Conservation (phyloP, 768 basidiomycete species). For the Suillus plorans region DNA sequence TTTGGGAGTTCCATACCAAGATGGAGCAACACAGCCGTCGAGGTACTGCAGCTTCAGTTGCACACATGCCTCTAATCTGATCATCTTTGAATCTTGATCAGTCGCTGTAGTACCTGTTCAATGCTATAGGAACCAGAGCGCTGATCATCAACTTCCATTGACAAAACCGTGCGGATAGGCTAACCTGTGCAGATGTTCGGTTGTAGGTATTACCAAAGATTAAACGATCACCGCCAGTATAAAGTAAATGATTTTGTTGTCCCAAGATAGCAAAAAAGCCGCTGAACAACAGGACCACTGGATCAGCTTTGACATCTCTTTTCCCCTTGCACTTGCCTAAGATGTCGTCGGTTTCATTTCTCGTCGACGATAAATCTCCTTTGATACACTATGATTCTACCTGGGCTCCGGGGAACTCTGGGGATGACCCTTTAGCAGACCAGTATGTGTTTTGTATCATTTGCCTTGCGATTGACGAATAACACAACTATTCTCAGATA, state of each 20-base stretch:
- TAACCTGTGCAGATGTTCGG: background rate
- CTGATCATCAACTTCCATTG: background rate
- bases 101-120: background rate
- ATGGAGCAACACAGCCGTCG: background rate
- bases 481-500: slow-evolving; percentile 28
- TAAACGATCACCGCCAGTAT: background rate
- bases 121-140: background rate
- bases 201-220: background rate
- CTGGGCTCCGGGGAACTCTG: slow-evolving; percentile 20
- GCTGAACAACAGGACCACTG: background rate
- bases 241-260: background rate
- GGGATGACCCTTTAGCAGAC: slow-evolving; percentile 13
- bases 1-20: background rate
- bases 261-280: background rate
- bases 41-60: background rate
- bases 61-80: background rate
- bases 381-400: slow-evolving; percentile 26
- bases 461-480: background rate
- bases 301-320: background rate
- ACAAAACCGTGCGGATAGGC: background rate
- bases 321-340: background rate
- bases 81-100: background rate
- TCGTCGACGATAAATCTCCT: slow-evolving; percentile 35
- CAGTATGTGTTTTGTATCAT: slow-evolving; percentile 11
- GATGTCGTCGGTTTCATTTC: slow-evolving; percentile 25